Evolutionary conservation across 2,329 filamentous ascomycete genomes (phyloP), one percentile per base, ranked within the genome.

Genomic region (Phoma sp.): DNA sequence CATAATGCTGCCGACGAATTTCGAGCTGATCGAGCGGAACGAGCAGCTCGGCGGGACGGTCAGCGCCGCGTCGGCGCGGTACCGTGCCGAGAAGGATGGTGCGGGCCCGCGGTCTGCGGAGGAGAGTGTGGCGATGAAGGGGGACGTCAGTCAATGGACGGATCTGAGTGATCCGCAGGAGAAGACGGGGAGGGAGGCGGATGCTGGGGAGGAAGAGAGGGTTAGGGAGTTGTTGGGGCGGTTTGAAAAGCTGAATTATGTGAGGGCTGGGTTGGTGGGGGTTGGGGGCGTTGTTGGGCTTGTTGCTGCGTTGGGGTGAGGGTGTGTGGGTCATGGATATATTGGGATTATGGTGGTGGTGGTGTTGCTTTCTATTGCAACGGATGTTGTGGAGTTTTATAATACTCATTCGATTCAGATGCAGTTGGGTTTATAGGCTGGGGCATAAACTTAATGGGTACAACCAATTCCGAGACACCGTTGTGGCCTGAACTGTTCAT

Each of bases 121-220:
- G 39, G 61, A 64, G 30, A 61, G 55, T 6, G 59, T 64, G 0
- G 42, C 65, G 27, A 57, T 60, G 8, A 54, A 69, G 24, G 57
- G 58, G 7, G 67, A 69, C 47, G 42, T 65, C 4, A 68, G 58
- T 47, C 64, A 71, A 52, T 69, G 58, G 60, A 59, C 39, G n/a
- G 69, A 71, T 55, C 13, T 65, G 45, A 70, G 67, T 41, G 58
- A 38, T 24, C 67, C 68, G 27, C 59, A 65, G 40, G 58, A 52
- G 40, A 44, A 52, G 39, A 69, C 65, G 29, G 4, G 22, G 37
- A 47, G 43, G 42, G 38, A 64, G 8, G 58, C 51, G n/a, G 57
- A 44, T 5, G 18, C 29, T 13, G 49, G 59, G 27, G 56, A 67
- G 23, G 66, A 67, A 24, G 43, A 52, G 44, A 58, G 65, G 49